Evolutionary conservation across 2,329 filamentous ascomycete species (phyloP).

Genomic region (Botrytis cinerea): DNA sequence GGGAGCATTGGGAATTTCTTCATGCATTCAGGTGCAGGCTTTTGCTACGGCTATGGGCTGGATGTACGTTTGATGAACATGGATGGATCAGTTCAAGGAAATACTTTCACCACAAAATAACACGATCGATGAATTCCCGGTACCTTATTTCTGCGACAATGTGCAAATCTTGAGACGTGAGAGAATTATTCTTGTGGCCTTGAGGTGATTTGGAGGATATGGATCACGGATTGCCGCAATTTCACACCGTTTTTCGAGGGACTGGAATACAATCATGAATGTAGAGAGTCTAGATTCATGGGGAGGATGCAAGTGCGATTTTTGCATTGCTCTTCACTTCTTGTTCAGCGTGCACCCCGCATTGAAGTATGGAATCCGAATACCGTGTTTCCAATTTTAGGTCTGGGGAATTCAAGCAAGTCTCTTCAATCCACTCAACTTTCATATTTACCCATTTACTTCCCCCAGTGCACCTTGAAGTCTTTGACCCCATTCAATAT

Average conservation of each 20-base stretch:
- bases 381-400: not conserved
- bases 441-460: not conserved
- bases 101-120: slow-evolving; percentile 25
- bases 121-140: slow-evolving; percentile 19
- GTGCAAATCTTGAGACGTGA: slow-evolving; percentile 21
- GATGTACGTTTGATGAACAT: slow-evolving; percentile 18
- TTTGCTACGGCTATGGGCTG: slow-evolving; percentile 20
- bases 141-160: slow-evolving; percentile 12
- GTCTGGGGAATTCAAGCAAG: not conserved
- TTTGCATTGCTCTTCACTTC: slow-evolving; percentile 9
- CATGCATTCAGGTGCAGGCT: slow-evolving; percentile 22
- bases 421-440: not conserved
- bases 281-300: not conserved
- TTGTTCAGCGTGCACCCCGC: not conserved
- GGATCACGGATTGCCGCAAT: not conserved
- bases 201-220: not conserved
- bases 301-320: not conserved
- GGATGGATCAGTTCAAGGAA: slow-evolving; percentile 19
- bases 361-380: slow-evolving; percentile 10
- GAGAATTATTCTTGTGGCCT: not conserved
- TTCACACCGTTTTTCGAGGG: not conserved
- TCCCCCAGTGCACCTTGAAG: not conserved
- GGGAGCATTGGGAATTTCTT: slow-evolving; percentile 25
- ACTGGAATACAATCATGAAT: not conserved
- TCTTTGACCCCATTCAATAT: not conserved